Conservation (phyloP, 768 basidiomycete species). For the Saitozyma podzolica region DNA sequence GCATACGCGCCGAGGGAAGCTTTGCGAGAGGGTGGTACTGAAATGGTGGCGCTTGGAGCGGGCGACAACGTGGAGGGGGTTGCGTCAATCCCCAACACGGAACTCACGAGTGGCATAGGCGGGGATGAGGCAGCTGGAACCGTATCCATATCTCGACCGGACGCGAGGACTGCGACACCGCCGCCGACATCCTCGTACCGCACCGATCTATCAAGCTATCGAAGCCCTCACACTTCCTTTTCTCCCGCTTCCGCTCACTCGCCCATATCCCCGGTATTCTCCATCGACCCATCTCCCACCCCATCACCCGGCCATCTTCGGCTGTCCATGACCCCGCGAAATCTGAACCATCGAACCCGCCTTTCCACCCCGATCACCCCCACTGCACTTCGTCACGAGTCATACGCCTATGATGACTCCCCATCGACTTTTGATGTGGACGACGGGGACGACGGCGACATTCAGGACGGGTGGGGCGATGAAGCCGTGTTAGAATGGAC, state of each 20-base stretch:
- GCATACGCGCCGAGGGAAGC: constrained; percentile 4
- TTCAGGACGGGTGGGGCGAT: constrained; percentile 31
- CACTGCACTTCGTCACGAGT: constrained; percentile 4
- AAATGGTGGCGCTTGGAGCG: neutral
- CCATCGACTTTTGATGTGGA: constrained; percentile 12
- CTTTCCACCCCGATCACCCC: constrained; percentile 10
- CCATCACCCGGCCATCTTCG: neutral
- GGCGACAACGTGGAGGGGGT: neutral
- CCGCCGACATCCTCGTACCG: neutral
- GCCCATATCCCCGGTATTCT: neutral
- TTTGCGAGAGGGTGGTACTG: constrained; percentile 1
- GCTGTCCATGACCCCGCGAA: constrained; percentile 9
- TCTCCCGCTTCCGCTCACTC: constrained; percentile 2
- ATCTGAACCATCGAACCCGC: neutral
- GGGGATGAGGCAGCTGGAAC: neutral
- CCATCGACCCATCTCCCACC: constrained; percentile 5
- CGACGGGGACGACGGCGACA: constrained; percentile 15
- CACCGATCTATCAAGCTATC: neutral
- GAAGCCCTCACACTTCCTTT: neutral
- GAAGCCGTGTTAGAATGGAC: constrained; percentile 23
- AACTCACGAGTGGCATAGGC: neutral
- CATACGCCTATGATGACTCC: neutral
- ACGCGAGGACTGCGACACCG: no score
- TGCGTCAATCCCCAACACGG: neutral
- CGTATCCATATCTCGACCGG: no score